phyloP scores from a whole-genome alignment of 2,329 filamentous ascomycete genomes.

The Talaromyces sp. region DNA sequence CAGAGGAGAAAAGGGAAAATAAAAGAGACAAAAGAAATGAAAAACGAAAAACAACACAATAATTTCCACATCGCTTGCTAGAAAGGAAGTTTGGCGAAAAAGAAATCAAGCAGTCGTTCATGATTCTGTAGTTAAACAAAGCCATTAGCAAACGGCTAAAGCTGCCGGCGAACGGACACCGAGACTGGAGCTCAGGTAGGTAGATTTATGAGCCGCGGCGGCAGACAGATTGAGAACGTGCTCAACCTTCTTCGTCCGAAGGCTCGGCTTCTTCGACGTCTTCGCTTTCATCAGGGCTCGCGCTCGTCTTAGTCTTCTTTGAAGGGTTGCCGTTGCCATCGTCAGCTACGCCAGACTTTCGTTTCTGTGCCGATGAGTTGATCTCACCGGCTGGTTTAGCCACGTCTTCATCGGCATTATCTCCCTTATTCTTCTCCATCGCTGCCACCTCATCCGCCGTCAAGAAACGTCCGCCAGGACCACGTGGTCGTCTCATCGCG shows the following conservation, averaged over 20 bases:
- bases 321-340: slow-evolving; percentile 36
- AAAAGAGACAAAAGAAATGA: slow-evolving; percentile 12
- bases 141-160: background rate
- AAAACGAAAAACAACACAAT: slow-evolving; percentile 1
- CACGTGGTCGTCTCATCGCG: slow-evolving; percentile 90
- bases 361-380: slow-evolving; percentile 39
- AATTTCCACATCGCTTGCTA: slow-evolving; percentile 30
- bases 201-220: background rate
- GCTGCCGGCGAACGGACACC: background rate
- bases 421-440: slow-evolving; percentile 63
- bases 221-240: background rate
- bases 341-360: slow-evolving; percentile 44
- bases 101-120: slow-evolving; percentile 14
- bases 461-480: slow-evolving; percentile 89
- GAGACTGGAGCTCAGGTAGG: slow-evolving; percentile 4
- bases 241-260: slow-evolving; percentile 47
- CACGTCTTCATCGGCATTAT: slow-evolving; percentile 23
- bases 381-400: slow-evolving; percentile 28
- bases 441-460: slow-evolving; percentile 93
- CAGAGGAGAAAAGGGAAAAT: slow-evolving; percentile 10
- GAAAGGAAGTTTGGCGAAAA: slow-evolving; percentile 11
- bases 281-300: slow-evolving; percentile 49
- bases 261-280: slow-evolving; percentile 38
- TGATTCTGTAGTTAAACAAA: slow-evolving; percentile 4
- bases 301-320: slow-evolving; percentile 50